Percentiles rank a stretch among this genome's conserved stretches.
Evolutionary conservation across 805 yeast genomes (phyloP).

Genomic region (Jamesozyma piceae): DNA sequence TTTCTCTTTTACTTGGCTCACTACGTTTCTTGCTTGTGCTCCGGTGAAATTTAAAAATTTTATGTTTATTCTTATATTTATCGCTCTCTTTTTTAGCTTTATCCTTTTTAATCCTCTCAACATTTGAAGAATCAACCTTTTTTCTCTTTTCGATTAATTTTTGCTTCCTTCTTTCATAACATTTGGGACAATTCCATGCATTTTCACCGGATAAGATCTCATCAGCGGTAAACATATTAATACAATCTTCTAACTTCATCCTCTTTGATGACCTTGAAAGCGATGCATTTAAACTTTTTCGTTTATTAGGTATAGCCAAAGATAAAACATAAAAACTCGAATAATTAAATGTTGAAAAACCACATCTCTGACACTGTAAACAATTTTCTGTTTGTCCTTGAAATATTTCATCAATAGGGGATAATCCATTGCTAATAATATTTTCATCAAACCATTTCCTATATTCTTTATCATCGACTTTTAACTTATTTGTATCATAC

Average conservation of each 20-base stretch:
- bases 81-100: background rate
- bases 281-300: slow-evolving; percentile 10
- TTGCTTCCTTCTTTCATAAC: slow-evolving; percentile 26
- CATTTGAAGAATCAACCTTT: background rate
- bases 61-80: background rate
- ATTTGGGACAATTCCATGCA: slow-evolving; percentile 79
- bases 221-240: slow-evolving; percentile 49
- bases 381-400: slow-evolving; percentile 67
- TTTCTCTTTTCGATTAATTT: background rate
- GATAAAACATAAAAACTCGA: slow-evolving; percentile 54
- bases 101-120: background rate
- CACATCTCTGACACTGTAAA: slow-evolving; percentile 56
- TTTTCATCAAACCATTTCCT: slow-evolving; percentile 50
- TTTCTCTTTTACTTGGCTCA: background rate
- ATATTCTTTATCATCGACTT: slow-evolving; percentile 40
- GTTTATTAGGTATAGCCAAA: slow-evolving; percentile 46
- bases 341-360: slow-evolving; percentile 48
- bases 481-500: slow-evolving; percentile 24
- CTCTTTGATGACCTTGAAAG: slow-evolving; percentile 24
- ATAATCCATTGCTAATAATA: slow-evolving; percentile 47
- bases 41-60: slow-evolving; percentile 3
- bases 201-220: slow-evolving; percentile 63
- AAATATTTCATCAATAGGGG: slow-evolving; percentile 56
- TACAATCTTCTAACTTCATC: slow-evolving; percentile 50
- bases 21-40: background rate